A percentile compares a stretch with the other conserved stretches of the same genome.
These are phyloP conservation scores for Globisporangium parvum DNA, from an alignment of 352 stramenopile species.

Conservation along the genomic window DNA sequence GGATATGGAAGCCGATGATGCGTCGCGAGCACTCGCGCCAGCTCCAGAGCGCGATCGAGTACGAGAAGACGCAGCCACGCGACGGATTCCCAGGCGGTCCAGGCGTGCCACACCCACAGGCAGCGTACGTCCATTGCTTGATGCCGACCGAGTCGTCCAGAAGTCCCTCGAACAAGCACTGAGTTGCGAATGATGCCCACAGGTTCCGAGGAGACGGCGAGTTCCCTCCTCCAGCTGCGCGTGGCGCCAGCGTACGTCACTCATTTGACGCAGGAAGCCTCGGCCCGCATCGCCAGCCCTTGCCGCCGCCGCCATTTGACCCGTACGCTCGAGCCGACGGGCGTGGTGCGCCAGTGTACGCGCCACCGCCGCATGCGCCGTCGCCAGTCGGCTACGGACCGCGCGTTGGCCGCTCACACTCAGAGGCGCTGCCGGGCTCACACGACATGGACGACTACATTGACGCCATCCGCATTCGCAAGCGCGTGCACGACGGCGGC, in stretches of 20 bases:
- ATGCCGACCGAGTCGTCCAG: neutral
- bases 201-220: conserved; percentile 16
- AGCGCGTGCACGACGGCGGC: conserved; percentile 42
- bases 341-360: conserved; percentile 24
- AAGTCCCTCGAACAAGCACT: neutral
- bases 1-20: conserved; percentile 90
- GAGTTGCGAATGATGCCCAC: neutral
- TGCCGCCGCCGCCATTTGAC: conserved; percentile 8
- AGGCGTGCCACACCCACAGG: conserved; percentile 11
- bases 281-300: conserved; percentile 15
- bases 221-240: conserved; percentile 30
- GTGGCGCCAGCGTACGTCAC: conserved; percentile 28
- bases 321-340: conserved; percentile 9
- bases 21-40: conserved; percentile 74
- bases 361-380: conserved; percentile 7
- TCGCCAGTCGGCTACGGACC: conserved; percentile 21
- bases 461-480: conserved; percentile 60
- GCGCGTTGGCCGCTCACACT: conserved; percentile 55
- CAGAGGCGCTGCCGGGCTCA: conserved; percentile 36
- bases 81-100: conserved; percentile 21
- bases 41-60: conserved; percentile 67
- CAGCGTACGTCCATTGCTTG: conserved; percentile 10
- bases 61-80: conserved; percentile 40
- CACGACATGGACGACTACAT: conserved; percentile 59
- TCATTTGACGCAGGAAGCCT: conserved; percentile 70